Percentiles rank a stretch among this genome's conserved stretches.
Evolutionary conservation across 1,284 basidiomycete genomes (phyloP).

Genomic region (Ceratorhiza oryzae-sativae): DNA sequence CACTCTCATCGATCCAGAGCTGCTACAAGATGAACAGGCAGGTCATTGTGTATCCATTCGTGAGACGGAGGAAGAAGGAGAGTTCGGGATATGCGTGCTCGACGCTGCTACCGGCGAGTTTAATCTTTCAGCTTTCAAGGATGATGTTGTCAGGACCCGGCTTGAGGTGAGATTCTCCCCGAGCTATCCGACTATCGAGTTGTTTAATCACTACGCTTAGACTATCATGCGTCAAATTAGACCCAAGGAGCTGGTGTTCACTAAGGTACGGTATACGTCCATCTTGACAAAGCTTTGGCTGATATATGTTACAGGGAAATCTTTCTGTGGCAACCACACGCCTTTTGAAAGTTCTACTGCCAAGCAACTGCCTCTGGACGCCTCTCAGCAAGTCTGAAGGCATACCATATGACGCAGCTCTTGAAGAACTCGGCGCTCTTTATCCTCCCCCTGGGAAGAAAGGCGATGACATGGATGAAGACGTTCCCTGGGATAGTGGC

Average conservation of each 20-base stretch:
- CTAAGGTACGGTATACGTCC: slow-evolving; percentile 67
- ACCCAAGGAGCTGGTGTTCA: slow-evolving; percentile 92
- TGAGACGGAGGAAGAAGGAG: slow-evolving; percentile 57
- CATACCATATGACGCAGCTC: slow-evolving; percentile 72
- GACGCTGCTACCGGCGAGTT: slow-evolving; percentile 98
- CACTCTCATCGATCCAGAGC: slow-evolving; percentile 90
- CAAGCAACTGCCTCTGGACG: slow-evolving; percentile 85
- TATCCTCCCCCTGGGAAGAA: slow-evolving; percentile 57
- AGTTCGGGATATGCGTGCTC: slow-evolving; percentile 92
- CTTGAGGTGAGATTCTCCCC: slow-evolving; percentile 61
- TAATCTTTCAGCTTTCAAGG: slow-evolving; percentile 87
- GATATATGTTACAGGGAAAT: slow-evolving; percentile 65
- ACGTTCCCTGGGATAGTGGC: slow-evolving; percentile 52
- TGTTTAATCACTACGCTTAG: slow-evolving; percentile 37
- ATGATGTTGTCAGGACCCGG: slow-evolving; percentile 91
- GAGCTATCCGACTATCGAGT: background rate
- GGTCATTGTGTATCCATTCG: slow-evolving; percentile 94
- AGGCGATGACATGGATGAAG: slow-evolving; percentile 55
- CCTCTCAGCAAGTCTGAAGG: slow-evolving; percentile 84
- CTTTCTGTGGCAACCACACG: slow-evolving; percentile 82
- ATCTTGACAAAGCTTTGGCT: background rate
- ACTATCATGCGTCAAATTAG: slow-evolving; percentile 92
- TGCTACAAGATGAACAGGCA: slow-evolving; percentile 92
- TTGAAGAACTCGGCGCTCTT: slow-evolving; percentile 72
- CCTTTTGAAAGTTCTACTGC: slow-evolving; percentile 79